A percentile compares a stretch with the other conserved stretches of the same genome.
Evolutionary conservation across 306 rosid genomes (phyloP).

Genomic region (Lupinus albus): DNA sequence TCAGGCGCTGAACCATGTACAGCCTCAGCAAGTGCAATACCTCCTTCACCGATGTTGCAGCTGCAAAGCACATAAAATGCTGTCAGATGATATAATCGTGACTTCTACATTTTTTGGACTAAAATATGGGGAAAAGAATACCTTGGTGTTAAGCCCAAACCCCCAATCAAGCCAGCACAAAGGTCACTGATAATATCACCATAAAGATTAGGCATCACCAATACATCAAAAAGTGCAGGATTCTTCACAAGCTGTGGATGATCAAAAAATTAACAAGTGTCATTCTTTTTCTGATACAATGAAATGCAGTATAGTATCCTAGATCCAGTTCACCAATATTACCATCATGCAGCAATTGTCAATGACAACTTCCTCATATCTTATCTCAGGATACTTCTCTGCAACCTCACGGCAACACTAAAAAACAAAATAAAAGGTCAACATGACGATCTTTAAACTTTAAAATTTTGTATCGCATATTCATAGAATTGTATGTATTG

Average conservation of each 20-base stretch:
- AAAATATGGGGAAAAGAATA: slow-evolving; percentile 7
- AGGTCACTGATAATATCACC: slow-evolving; percentile 99
- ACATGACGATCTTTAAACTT: slow-evolving; percentile 11
- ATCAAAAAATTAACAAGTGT: slow-evolving; percentile 28
- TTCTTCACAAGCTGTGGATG: slow-evolving; percentile 91
- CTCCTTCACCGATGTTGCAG: slow-evolving; percentile 98
- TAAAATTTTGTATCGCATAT: slow-evolving; percentile 3
- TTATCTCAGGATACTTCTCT: slow-evolving; percentile 93
- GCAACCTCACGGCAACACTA: slow-evolving; percentile 99
- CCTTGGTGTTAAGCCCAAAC: slow-evolving; percentile 98
- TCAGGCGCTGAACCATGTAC: slow-evolving; percentile 99
- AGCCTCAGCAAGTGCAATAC: slow-evolving; percentile 99
- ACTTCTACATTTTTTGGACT: slow-evolving; percentile 11
- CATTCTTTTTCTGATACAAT: slow-evolving; percentile 31
- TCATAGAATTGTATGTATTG: slow-evolving; percentile 14
- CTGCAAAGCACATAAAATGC: slow-evolving; percentile 45
- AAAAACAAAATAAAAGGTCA: slow-evolving; percentile 34
- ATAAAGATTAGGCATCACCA: slow-evolving; percentile 99
- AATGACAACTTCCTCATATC: slow-evolving; percentile 92
- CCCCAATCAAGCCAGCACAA: slow-evolving; percentile 98
- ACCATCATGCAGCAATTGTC: slow-evolving; percentile 99
- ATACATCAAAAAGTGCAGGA: slow-evolving; percentile 90
- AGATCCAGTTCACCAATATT: slow-evolving; percentile 37
- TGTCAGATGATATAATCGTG: slow-evolving; percentile 41
- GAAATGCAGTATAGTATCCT: slow-evolving; percentile 33